Base-by-base conservation (phyloP, 495 filamentous ascomycete genomes). In the Immersiella caudata region DNA sequence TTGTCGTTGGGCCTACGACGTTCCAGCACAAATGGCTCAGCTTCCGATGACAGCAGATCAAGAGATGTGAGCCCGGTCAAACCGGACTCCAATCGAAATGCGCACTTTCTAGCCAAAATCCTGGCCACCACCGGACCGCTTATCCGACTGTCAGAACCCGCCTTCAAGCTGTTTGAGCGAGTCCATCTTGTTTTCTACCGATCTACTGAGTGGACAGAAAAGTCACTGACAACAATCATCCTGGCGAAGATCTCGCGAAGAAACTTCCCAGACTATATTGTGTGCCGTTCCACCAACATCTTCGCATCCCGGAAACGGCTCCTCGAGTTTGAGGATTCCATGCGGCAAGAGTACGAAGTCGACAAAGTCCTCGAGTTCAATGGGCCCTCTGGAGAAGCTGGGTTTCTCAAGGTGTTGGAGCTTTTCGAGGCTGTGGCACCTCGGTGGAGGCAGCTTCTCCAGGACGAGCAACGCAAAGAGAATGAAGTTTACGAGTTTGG, bases 151-250 rank as follows among this genome's bases (percentile, higher is more conserved):
- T 89, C 92, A 0, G 76, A 88, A 1, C 81, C 88, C 8, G 84
- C 88, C n/a, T 85, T 92, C 64, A 90, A 87, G 66, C 85, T 99
- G 5, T 99, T 99, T 71, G 93, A 97, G 74, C 87, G 95, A 33
- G 92, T 97, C 1, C 94, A 98, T 78, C 79, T 99, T 7, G 94
- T 99, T 59, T 98, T 97, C 74, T 97, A 97, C 74, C 85, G 94
- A 33, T 97, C 94, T 27, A 96, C 94, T 0, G 93, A 97, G 75
- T 98, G 94, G 94, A 95, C 94, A 0, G 95, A 97, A 71, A 97
- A 97, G 71, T 97, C 94, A 12, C 85, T 99, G 2, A 97, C 92
- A 1, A 94, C 94, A 2, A 94, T 98, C 67, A 97, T 99, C 65
- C 87, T 99, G 12, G 92, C 95, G 16, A 92, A 93, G 62, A 95